phyloP scores from a whole-genome alignment of 139 green algal species.

The Asterochloris sp. region DNA sequence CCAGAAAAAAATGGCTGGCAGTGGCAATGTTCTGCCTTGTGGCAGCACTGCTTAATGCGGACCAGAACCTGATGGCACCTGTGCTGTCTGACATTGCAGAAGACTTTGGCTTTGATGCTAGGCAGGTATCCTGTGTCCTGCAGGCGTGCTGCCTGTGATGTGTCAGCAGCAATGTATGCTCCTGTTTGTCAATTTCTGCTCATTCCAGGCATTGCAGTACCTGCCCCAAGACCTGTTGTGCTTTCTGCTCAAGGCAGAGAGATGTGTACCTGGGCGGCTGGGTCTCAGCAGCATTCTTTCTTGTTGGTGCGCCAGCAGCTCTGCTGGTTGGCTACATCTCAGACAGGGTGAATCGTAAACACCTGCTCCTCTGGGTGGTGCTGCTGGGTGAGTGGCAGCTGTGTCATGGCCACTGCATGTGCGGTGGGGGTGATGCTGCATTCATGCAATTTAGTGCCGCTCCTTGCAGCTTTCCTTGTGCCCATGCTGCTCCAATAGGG shows the following conservation, averaged over 20 bases:
- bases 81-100: constrained; percentile 61
- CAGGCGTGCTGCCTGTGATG: not conserved
- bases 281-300: constrained; percentile 79
- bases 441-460: not conserved
- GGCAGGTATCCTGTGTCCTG: not conserved
- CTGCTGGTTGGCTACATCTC: constrained; percentile 68
- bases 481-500: not conserved
- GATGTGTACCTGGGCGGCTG: constrained; percentile 68
- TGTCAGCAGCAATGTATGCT: not conserved
- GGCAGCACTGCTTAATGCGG: constrained; percentile 74
- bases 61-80: constrained; percentile 88
- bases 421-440: not conserved
- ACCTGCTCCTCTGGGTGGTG: constrained; percentile 70
- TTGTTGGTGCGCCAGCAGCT: constrained; percentile 73
- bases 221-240: no score
- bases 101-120: constrained; percentile 61
- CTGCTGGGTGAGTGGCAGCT: constrained; percentile 49
- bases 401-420: not conserved
- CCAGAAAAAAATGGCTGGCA: constrained; percentile 38
- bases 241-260: constrained; percentile 28
- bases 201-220: not conserved
- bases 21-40: constrained; percentile 69
- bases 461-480: not conserved
- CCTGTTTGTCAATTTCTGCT: not conserved
- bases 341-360: constrained; percentile 56